Evolutionary conservation across 2,329 filamentous ascomycete species (phyloP).

Genomic region (Biscogniauxia marginata): DNA sequence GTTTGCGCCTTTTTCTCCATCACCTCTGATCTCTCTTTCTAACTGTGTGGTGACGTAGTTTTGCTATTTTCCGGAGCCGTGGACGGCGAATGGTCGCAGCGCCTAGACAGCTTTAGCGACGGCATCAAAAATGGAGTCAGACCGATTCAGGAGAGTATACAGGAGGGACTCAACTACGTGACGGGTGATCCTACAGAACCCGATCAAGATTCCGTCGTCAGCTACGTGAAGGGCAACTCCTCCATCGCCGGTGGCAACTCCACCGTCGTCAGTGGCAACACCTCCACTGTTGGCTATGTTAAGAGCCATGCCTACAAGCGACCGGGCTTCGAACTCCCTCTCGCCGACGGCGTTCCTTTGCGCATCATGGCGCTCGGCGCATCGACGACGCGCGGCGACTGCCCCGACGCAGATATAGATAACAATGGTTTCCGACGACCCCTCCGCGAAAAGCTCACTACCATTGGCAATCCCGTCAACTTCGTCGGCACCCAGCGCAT

Average conservation of each 20-base stretch:
- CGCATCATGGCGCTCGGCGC: slow-evolving; percentile 35
- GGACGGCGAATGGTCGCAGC: slow-evolving; percentile 30
- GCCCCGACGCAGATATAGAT: slow-evolving; percentile 29
- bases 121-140: slow-evolving; percentile 28
- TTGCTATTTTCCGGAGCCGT: slow-evolving; percentile 28
- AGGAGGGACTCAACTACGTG: slow-evolving; percentile 27
- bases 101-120: slow-evolving; percentile 24
- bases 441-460: slow-evolving; percentile 34
- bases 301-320: slow-evolving; percentile 29
- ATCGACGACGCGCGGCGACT: slow-evolving; percentile 33
- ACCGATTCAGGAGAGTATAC: slow-evolving; percentile 18
- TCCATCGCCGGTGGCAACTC: too few species aligned
- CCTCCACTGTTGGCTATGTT: slow-evolving; percentile 18
- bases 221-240: slow-evolving; percentile 14
- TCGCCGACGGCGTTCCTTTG: slow-evolving; percentile 31
- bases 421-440: slow-evolving; percentile 35
- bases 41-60: slow-evolving; percentile 17
- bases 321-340: slow-evolving; percentile 31
- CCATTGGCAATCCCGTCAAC: slow-evolving; percentile 33
- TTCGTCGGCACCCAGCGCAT: slow-evolving; percentile 34
- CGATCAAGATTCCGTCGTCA: slow-evolving; percentile 12
- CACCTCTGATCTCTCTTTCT: background rate
- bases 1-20: too few species aligned
- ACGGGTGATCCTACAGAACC: slow-evolving; percentile 23
- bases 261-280: slow-evolving; percentile 20